Evolutionary conservation across 495 filamentous ascomycete species (phyloP).

Genomic region (Penicillium robsamsonii): DNA sequence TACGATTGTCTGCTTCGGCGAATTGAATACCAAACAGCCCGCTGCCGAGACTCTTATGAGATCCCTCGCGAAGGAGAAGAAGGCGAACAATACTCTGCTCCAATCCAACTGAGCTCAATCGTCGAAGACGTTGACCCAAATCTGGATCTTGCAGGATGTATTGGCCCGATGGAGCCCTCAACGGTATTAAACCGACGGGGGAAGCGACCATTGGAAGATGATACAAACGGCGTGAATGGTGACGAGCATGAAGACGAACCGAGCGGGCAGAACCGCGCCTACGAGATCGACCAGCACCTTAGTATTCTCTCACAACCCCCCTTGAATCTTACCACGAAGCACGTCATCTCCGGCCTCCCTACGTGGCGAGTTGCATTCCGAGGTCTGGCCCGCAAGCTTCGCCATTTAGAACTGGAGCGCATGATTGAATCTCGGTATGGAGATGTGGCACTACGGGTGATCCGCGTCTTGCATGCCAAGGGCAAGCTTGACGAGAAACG

Average conservation of each 20-base stretch:
- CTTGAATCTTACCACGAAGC: slow-evolving; percentile 58
- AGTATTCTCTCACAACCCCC: slow-evolving; percentile 69
- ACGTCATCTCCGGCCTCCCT: slow-evolving; percentile 48
- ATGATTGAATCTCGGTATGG: slow-evolving; percentile 74
- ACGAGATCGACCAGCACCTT: slow-evolving; percentile 74
- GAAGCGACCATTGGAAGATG: slow-evolving; percentile 35
- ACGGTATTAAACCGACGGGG: slow-evolving; percentile 27
- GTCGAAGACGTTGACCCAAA: slow-evolving; percentile 40
- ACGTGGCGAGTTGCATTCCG: slow-evolving; percentile 81
- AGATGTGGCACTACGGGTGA: slow-evolving; percentile 69
- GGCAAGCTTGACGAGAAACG: slow-evolving; percentile 92
- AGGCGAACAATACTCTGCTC: slow-evolving; percentile 38
- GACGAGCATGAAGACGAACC: slow-evolving; percentile 23
- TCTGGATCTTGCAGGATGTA: slow-evolving; percentile 39
- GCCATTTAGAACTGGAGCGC: slow-evolving; percentile 71
- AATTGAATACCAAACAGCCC: slow-evolving; percentile 63
- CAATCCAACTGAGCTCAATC: slow-evolving; percentile 37
- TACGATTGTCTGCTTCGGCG: slow-evolving; percentile 69
- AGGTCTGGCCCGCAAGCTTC: slow-evolving; percentile 62
- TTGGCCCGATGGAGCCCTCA: slow-evolving; percentile 35
- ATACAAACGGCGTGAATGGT: slow-evolving; percentile 38
- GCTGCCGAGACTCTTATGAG: slow-evolving; percentile 64
- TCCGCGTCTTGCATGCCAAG: slow-evolving; percentile 76
- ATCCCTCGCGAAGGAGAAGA: slow-evolving; percentile 54
- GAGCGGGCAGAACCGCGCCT: slow-evolving; percentile 39